These are phyloP conservation scores for Scytalidium sp. DNA, from an alignment of 2,329 filamentous ascomycete genomes.

Conservation along the genomic window DNA sequence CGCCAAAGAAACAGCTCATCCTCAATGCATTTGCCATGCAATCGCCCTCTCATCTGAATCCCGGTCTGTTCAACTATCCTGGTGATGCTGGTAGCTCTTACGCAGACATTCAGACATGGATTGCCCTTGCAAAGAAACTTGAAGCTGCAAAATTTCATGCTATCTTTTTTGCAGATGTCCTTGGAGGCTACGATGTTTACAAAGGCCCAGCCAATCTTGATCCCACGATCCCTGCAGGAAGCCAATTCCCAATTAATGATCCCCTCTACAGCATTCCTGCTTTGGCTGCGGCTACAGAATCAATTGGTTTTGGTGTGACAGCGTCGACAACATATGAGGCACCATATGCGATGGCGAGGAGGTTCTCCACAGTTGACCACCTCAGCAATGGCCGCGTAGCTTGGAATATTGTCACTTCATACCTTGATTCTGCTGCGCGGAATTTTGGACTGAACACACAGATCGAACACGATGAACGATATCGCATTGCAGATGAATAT, in stretches of 20 bases:
- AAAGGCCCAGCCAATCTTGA: slow-evolving; percentile 57
- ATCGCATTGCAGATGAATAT: slow-evolving; percentile 62
- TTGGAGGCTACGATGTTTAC: slow-evolving; percentile 69
- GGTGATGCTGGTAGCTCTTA: slow-evolving; percentile 61
- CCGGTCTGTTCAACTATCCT: slow-evolving; percentile 62
- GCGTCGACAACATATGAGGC: slow-evolving; percentile 67
- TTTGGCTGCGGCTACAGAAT: slow-evolving; percentile 66
- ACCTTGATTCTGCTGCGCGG: slow-evolving; percentile 62
- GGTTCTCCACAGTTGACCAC: slow-evolving; percentile 63
- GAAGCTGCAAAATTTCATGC: slow-evolving; percentile 63
- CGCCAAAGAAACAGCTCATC: slow-evolving; percentile 39
- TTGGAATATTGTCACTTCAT: slow-evolving; percentile 61
- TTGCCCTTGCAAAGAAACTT: slow-evolving; percentile 55
- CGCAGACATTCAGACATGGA: slow-evolving; percentile 59
- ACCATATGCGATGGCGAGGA: slow-evolving; percentile 63
- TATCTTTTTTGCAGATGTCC: slow-evolving; percentile 65
- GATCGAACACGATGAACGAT: slow-evolving; percentile 63
- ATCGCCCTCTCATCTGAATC: slow-evolving; percentile 50
- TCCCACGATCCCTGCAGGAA: slow-evolving; percentile 57
- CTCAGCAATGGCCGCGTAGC: slow-evolving; percentile 55
- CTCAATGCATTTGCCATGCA: slow-evolving; percentile 49
- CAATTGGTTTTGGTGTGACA: slow-evolving; percentile 67
- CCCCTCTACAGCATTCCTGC: slow-evolving; percentile 60
- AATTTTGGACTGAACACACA: slow-evolving; percentile 59
- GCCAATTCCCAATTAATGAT: slow-evolving; percentile 72